phyloP scores from a whole-genome alignment of 768 basidiomycete genomes.

The Suillus lakei region DNA sequence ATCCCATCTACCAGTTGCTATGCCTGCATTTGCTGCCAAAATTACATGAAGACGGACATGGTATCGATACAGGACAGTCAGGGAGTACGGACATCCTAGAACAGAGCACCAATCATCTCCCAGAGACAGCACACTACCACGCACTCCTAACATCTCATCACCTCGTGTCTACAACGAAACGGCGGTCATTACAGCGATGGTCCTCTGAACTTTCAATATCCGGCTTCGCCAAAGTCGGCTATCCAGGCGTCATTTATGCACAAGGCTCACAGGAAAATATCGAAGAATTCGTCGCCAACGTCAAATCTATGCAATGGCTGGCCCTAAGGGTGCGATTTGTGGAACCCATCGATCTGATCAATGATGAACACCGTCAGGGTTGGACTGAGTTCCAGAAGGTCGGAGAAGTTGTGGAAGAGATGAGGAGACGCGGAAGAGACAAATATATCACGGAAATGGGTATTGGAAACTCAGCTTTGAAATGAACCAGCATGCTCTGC shows the following conservation, averaged over 20 bases:
- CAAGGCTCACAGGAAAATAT: slow-evolving; percentile 56
- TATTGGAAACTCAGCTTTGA: slow-evolving; percentile 48
- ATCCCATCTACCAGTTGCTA: slow-evolving; percentile 63
- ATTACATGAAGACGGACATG: slow-evolving; percentile 46
- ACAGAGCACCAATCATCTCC: neutral
- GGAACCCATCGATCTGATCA: slow-evolving; percentile 43
- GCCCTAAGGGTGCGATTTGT: slow-evolving; percentile 67
- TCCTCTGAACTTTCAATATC: slow-evolving; percentile 54
- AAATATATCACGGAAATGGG: slow-evolving; percentile 65
- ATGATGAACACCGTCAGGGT: neutral
- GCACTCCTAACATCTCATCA: slow-evolving; percentile 77
- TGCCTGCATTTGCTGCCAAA: slow-evolving; percentile 60
- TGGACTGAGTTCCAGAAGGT: slow-evolving; percentile 76
- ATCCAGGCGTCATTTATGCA: slow-evolving; percentile 80
- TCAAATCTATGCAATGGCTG: slow-evolving; percentile 82
- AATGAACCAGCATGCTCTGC: neutral
- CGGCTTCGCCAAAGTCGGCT: slow-evolving; percentile 77
- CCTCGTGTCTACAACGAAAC: slow-evolving; percentile 66
- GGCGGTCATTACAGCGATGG: slow-evolving; percentile 61
- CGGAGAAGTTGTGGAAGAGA: slow-evolving; percentile 69
- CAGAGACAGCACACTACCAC: slow-evolving; percentile 44
- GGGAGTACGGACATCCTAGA: neutral
- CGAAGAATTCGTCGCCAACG: slow-evolving; percentile 66
- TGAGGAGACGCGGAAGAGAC: slow-evolving; percentile 61
- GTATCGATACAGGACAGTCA: neutral